Percentiles rank a stretch among this genome's conserved stretches.
phyloP scores from a whole-genome alignment of 345 rosid genomes.

The Ailanthus altissimus region DNA sequence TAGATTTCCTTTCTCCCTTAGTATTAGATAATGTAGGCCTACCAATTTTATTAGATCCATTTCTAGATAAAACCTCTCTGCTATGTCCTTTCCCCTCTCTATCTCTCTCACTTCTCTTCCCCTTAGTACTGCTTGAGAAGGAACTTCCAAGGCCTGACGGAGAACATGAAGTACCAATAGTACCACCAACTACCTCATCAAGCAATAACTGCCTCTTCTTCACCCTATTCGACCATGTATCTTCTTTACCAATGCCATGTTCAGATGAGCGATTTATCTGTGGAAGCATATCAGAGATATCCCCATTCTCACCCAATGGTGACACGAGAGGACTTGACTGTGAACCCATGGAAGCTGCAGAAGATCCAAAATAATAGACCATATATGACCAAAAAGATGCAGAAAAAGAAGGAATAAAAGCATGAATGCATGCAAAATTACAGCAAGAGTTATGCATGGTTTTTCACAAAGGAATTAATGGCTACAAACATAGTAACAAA shows the following conservation, averaged over 20 bases:
- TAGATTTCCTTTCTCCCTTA: slow-evolving; percentile 86
- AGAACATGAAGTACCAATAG: slow-evolving; percentile 34
- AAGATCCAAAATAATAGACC: slow-evolving; percentile 27
- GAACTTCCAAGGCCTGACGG: slow-evolving; percentile 57
- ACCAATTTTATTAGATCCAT: slow-evolving; percentile 72
- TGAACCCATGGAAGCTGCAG: slow-evolving; percentile 67
- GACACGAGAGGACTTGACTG: slow-evolving; percentile 51
- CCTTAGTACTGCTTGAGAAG: slow-evolving; percentile 76
- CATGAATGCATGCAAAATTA: slow-evolving; percentile 4
- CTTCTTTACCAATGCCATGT: slow-evolving; percentile 55
- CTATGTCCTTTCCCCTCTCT: slow-evolving; percentile 89
- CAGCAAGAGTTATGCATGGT: background rate
- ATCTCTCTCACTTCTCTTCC: slow-evolving; percentile 97
- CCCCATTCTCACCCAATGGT: slow-evolving; percentile 48
- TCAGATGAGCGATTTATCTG: slow-evolving; percentile 48
- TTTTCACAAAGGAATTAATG: slow-evolving; percentile 5
- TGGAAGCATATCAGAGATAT: slow-evolving; percentile 49
- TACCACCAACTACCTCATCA: slow-evolving; percentile 79
- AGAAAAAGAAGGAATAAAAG: background rate
- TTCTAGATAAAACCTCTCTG: slow-evolving; percentile 64
- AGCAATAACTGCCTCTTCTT: slow-evolving; percentile 85
- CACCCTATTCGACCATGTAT: slow-evolving; percentile 69
- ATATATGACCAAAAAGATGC: slow-evolving; percentile 2
- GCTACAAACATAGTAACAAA: slow-evolving; percentile 2
- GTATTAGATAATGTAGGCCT: slow-evolving; percentile 68